A percentile compares a stretch with the other conserved stretches of the same genome.
These are phyloP conservation scores for Crucihimalaya himalaica DNA, from an alignment of 345 rosid genomes.

Conservation along the genomic window DNA sequence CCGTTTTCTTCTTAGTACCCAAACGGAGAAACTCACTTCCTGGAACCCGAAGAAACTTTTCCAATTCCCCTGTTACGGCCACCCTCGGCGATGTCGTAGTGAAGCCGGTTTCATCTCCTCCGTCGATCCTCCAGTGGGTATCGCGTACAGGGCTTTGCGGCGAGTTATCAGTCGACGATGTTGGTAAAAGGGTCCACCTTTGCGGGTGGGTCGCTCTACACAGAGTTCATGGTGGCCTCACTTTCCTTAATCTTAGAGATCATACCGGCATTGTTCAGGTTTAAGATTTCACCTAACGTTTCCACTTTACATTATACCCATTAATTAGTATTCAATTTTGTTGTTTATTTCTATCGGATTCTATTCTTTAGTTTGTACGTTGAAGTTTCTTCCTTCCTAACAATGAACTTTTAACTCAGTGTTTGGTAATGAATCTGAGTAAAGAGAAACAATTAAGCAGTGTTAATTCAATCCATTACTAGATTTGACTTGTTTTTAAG, in stretches of 20 bases:
- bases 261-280: slow-evolving; percentile 96
- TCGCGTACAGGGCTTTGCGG: slow-evolving; percentile 72
- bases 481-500: neutral
- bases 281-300: neutral
- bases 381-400: neutral
- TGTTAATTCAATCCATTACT: neutral
- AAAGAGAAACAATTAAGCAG: neutral
- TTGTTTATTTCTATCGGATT: neutral
- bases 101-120: slow-evolving; percentile 28
- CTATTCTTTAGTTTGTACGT: neutral
- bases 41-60: slow-evolving; percentile 33
- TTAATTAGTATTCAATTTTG: too few relatives aligned
- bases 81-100: slow-evolving; percentile 25
- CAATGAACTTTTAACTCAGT: neutral
- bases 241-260: slow-evolving; percentile 93
- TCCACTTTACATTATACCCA: too few relatives aligned
- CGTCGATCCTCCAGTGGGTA: slow-evolving; percentile 62
- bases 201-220: slow-evolving; percentile 98
- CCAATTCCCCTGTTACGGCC: slow-evolving; percentile 34
- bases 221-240: slow-evolving; percentile 86
- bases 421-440: neutral
- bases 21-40: slow-evolving; percentile 23
- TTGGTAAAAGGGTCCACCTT: slow-evolving; percentile 78
- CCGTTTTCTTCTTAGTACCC: slow-evolving; percentile 24
- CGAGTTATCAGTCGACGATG: slow-evolving; percentile 57